Evolutionary conservation across 2,329 filamentous ascomycete genomes (phyloP), one percentile per base, ranked within the genome.

Genomic region (Diaporthe ilicicola): DNA sequence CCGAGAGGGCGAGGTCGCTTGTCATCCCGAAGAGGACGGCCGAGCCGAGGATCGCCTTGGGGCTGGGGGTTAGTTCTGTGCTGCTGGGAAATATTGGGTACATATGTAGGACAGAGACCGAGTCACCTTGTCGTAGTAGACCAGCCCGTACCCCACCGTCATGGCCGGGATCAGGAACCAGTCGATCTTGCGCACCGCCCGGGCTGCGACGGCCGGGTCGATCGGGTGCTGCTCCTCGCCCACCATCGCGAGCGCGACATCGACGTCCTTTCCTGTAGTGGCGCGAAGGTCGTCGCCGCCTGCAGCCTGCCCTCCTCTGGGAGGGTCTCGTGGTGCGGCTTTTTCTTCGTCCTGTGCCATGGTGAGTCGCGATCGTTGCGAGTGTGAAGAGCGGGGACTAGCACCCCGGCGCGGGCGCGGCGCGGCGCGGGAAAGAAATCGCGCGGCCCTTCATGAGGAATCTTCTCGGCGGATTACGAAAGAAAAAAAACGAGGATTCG

Each of bases 11-110:
- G 4, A 94, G 85, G 76, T 94, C 92, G 3, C 83, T 82, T 0
- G 91, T 93, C 92, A 94, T 93, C 74, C 92, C 92, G 77, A 94
- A 94, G 15, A 94, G 86, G 1, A 87, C 89, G 0, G 92, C 92
- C 29, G 89, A 90, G 22, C 92, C 92, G 3, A 94, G 84, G 73
- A 94, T 94, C 9, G 92, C 92, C 84, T 92, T 93, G 78, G n/a
- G n/a, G n/a, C n/a, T n/a, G n/a, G n/a, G n/a, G n/a, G n/a, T n/a
- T n/a, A n/a, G n/a, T n/a, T n/a, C n/a, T n/a, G n/a, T n/a, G n/a
- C n/a, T n/a, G n/a, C n/a, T n/a, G n/a, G n/a, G n/a, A n/a, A n/a
- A n/a, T n/a, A n/a, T n/a, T n/a, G n/a, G n/a, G n/a, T n/a, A n/a
- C n/a, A n/a, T 32, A 13, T 5, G 15, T 4, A 53, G 7, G 13